Evolutionary conservation across 2,329 filamentous ascomycete genomes (phyloP).

Genomic region (Pyricularia grisea): DNA sequence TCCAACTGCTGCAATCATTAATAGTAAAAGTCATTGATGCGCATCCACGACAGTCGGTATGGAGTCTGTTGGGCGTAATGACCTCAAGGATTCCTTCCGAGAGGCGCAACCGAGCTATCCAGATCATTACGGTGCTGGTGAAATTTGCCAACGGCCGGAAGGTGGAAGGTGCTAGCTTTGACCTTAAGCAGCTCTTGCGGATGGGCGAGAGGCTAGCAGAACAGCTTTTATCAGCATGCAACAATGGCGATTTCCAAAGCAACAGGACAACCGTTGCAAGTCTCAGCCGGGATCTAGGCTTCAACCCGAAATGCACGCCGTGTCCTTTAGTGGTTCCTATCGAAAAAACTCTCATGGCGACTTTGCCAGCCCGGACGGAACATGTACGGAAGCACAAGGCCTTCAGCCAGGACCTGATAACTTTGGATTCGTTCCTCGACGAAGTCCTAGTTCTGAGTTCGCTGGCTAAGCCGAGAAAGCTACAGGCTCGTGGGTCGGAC

Average conservation of each 20-base stretch:
- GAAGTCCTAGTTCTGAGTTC: constrained; percentile 87
- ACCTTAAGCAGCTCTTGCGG: constrained; percentile 62
- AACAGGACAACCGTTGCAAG: constrained; percentile 62
- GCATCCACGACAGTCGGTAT: constrained; percentile 87
- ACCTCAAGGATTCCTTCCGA: constrained; percentile 66
- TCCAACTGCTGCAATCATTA: constrained; percentile 66
- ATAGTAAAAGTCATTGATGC: constrained; percentile 76
- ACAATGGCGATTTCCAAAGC: constrained; percentile 62
- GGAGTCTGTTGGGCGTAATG: constrained; percentile 81
- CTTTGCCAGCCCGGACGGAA: constrained; percentile 65
- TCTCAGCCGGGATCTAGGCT: constrained; percentile 67
- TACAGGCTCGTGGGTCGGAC: constrained; percentile 82
- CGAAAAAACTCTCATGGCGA: constrained; percentile 74
- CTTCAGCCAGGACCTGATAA: constrained; percentile 79
- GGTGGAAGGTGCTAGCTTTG: constrained; percentile 39
- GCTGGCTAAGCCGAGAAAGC: constrained; percentile 81
- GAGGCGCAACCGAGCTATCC: constrained; percentile 44
- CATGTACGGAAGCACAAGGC: constrained; percentile 70
- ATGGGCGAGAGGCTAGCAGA: constrained; percentile 77
- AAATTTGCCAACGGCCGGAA: constrained; percentile 38
- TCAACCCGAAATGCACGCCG: constrained; percentile 76
- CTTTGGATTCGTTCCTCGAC: constrained; percentile 71
- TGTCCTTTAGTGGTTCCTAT: constrained; percentile 83
- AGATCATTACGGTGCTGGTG: constrained; percentile 41
- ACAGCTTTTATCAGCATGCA: constrained; percentile 71